These are phyloP conservation scores for Panus rudis DNA, from an alignment of 768 basidiomycete species.

Conservation along the genomic window DNA sequence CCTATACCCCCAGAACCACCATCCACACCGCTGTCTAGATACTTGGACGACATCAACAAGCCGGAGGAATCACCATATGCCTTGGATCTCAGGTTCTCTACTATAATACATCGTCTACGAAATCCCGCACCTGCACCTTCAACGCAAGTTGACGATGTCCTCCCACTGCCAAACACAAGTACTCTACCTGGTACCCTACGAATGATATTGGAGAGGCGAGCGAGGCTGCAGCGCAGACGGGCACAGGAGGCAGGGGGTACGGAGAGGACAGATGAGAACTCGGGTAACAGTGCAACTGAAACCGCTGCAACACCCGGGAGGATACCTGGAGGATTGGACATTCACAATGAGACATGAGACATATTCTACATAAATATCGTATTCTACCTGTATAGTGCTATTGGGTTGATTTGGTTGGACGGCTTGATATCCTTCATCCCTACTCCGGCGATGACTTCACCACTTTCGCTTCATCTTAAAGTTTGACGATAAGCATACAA, in stretches of 20 bases:
- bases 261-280: no score
- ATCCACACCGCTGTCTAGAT: conserved; percentile 16
- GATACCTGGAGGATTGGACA: conserved; percentile 22
- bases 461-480: conserved; percentile 51
- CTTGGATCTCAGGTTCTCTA: conserved; percentile 53
- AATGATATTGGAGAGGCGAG: no score
- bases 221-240: no score
- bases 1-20: conserved; percentile 18
- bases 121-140: conserved; percentile 38
- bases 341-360: no score
- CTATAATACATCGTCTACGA: conserved; percentile 51
- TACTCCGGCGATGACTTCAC: conserved; percentile 31
- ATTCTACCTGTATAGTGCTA: no score
- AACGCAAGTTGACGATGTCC: conserved; percentile 10
- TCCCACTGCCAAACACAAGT: conserved; percentile 21
- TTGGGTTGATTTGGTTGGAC: no score
- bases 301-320: conserved; percentile 8
- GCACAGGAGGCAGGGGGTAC: no score
- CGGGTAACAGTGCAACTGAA: no score
- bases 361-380: no score
- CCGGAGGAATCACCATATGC: conserved; percentile 37
- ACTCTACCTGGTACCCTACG: no score
- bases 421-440: no score
- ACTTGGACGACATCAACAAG: conserved; percentile 8
- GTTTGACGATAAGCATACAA: background rate